phyloP scores from a whole-genome alignment of 78 protist species.

The Pigoraptor vietnamica region DNA sequence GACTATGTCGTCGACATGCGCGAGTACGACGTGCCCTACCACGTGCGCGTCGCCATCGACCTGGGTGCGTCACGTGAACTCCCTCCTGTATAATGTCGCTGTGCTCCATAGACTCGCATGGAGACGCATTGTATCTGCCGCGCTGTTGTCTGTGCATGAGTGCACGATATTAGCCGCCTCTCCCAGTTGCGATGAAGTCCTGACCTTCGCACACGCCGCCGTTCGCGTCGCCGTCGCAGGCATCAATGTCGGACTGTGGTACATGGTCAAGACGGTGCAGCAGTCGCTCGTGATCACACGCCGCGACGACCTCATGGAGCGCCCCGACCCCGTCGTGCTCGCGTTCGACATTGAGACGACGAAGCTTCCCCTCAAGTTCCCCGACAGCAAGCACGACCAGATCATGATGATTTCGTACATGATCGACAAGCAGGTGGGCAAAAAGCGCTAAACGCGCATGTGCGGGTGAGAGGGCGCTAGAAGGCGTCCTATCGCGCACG shows the following conservation, averaged over 20 bases:
- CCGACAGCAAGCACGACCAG: conserved; percentile 71
- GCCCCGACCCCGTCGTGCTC: conserved; percentile 80
- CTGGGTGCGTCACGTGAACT: conserved; percentile 10
- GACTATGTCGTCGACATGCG: conserved; percentile 28
- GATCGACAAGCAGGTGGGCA: conserved; percentile 69
- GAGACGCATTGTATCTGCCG: too few relatives aligned
- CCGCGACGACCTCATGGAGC: conserved; percentile 27
- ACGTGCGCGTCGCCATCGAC: conserved; percentile 90
- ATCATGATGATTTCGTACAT: conserved; percentile 99
- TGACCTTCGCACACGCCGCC: too few relatives aligned
- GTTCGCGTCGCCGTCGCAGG: too few relatives aligned
- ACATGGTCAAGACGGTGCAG: conserved; percentile 4
- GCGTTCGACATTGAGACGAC: conserved; percentile 99
- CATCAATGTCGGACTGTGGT: conserved; percentile 61
- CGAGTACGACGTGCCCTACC: conserved; percentile 97
- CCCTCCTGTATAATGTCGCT: too few relatives aligned
- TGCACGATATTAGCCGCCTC: too few relatives aligned
- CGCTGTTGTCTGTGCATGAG: too few relatives aligned
- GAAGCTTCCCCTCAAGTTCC: conserved; percentile 93
- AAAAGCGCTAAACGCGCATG: too few relatives aligned
- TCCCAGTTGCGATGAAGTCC: too few relatives aligned
- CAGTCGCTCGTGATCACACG: neutral
- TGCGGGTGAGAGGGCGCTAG: too few relatives aligned
- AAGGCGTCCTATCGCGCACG: too few relatives aligned
- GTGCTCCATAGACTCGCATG: too few relatives aligned